Evolutionary conservation across 768 basidiomycete species (phyloP).

Genomic region (Cystofilobasidium capitatum): DNA sequence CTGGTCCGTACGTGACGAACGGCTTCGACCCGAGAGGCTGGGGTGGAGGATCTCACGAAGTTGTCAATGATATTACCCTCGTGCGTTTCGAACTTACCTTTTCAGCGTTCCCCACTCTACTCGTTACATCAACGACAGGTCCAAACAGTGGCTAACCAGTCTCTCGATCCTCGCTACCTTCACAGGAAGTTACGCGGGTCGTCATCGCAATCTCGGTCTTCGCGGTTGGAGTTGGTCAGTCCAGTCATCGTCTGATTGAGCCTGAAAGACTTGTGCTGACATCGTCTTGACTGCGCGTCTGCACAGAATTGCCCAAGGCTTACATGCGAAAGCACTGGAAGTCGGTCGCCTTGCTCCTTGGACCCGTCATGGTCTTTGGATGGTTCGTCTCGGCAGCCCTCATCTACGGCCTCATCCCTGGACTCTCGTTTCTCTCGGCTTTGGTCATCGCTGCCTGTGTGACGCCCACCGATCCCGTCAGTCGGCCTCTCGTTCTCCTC

Average conservation of each 20-base stretch:
- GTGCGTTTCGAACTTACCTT: slow-evolving; percentile 14
- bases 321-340: slow-evolving; percentile 92
- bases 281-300: neutral
- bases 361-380: slow-evolving; percentile 52
- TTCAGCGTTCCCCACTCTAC: too few relatives aligned
- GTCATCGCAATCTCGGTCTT: slow-evolving; percentile 95
- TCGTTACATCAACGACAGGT: too few relatives aligned
- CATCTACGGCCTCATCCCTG: slow-evolving; percentile 84
- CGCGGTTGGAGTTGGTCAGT: slow-evolving; percentile 74
- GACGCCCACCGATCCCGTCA: slow-evolving; percentile 58
- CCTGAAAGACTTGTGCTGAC: neutral
- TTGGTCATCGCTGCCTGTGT: slow-evolving; percentile 70
- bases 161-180: neutral
- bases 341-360: slow-evolving; percentile 70
- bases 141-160: too few relatives aligned
- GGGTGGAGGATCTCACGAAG: slow-evolving; percentile 28
- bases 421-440: slow-evolving; percentile 76
- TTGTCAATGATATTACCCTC: slow-evolving; percentile 68
- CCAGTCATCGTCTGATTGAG: neutral
- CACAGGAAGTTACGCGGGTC: slow-evolving; percentile 68
- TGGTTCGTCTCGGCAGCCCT: slow-evolving; percentile 83
- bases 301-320: slow-evolving; percentile 55
- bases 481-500: neutral
- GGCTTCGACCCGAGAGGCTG: slow-evolving; percentile 33
- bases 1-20: slow-evolving; percentile 31